Conservation (phyloP, 2,329 filamentous ascomycete species). For the Talaromyces sp. region DNA sequence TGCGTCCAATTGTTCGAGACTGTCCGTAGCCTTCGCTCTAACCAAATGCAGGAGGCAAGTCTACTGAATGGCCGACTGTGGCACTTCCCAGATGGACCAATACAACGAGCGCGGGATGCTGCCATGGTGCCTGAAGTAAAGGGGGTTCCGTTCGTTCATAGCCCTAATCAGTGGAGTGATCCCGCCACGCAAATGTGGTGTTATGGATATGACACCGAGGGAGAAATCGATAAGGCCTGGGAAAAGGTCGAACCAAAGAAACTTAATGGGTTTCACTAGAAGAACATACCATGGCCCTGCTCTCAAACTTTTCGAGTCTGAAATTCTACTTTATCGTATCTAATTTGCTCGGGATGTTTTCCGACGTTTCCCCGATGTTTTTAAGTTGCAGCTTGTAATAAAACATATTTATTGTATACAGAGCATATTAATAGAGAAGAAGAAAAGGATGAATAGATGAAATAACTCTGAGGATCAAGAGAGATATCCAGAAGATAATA, state of each 20-base stretch:
- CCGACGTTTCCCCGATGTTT: background rate
- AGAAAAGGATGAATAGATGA: too few species aligned
- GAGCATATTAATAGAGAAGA: background rate
- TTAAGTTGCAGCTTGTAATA: background rate
- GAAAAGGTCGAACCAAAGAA: background rate
- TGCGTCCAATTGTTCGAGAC: slow-evolving; percentile 37
- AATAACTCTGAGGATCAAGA: too few species aligned
- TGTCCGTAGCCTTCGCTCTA: slow-evolving; percentile 33
- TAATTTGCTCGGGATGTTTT: background rate
- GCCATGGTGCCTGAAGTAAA: slow-evolving; percentile 43
- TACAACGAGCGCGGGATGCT: slow-evolving; percentile 42
- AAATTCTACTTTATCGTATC: background rate
- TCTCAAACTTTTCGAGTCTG: background rate
- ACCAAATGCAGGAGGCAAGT: slow-evolving; percentile 46
- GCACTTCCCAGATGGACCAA: slow-evolving; percentile 47
- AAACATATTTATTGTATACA: background rate
- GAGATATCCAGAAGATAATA: background rate
- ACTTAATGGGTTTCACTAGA: background rate
- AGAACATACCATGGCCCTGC: background rate
- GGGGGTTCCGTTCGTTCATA: slow-evolving; percentile 36
- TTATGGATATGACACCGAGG: slow-evolving; percentile 50
- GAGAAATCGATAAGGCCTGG: slow-evolving; percentile 34
- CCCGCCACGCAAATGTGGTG: slow-evolving; percentile 47
- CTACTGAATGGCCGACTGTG: slow-evolving; percentile 48
- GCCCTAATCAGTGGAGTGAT: slow-evolving; percentile 51